These are phyloP conservation scores for Colletotrichum lentis DNA, from an alignment of 2,329 filamentous ascomycete genomes.

Conservation along the genomic window DNA sequence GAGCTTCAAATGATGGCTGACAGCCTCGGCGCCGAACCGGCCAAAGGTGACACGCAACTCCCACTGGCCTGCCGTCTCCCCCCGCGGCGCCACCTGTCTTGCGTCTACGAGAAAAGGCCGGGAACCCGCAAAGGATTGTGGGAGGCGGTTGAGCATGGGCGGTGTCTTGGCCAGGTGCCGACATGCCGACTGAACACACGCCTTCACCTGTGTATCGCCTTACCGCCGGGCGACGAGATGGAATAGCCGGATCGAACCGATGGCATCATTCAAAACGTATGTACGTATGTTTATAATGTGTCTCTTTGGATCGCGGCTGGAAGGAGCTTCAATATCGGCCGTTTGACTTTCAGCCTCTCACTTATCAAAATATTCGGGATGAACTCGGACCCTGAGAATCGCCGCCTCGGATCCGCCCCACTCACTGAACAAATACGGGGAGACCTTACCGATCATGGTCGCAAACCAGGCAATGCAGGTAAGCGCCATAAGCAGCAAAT, in stretches of 20 bases:
- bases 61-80: not conserved
- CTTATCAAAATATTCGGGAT: not conserved
- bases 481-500: not conserved
- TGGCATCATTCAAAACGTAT: slow-evolving; percentile 9
- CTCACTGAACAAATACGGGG: too few species aligned
- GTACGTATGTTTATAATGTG: not conserved
- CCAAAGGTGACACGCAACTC: slow-evolving; percentile 5
- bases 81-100: slow-evolving; percentile 14
- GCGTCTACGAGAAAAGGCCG: slow-evolving; percentile 10
- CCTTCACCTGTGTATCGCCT: not conserved
- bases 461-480: not conserved
- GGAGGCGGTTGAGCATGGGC: slow-evolving; percentile 13
- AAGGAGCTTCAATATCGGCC: not conserved
- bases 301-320: not conserved
- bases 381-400: not conserved
- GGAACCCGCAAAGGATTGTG: slow-evolving; percentile 7
- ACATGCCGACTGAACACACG: slow-evolving; percentile 17
- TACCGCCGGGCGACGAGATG: slow-evolving; percentile 20
- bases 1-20: slow-evolving; percentile 12
- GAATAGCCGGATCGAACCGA: slow-evolving; percentile 8
- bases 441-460: too few species aligned
- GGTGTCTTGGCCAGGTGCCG: slow-evolving; percentile 27
- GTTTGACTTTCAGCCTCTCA: not conserved
- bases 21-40: slow-evolving; percentile 30
- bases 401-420: too few species aligned